Percentiles rank a stretch among this genome's conserved stretches.
Conservation (phyloP, 441 rosid species). For the Geranium incanum region DNA sequence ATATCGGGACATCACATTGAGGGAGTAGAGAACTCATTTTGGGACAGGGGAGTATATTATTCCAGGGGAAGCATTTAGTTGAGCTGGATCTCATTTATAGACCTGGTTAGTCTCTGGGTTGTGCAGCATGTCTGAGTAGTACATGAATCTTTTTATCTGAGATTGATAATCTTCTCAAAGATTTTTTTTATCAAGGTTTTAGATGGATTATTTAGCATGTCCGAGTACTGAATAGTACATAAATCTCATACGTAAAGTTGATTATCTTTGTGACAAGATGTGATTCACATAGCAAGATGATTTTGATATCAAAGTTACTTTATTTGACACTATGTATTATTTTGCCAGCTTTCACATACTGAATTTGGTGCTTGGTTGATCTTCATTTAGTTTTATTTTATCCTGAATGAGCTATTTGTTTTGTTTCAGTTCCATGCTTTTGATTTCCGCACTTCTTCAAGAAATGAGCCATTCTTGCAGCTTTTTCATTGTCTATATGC, state of each 20-base stretch:
- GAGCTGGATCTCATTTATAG: too few relatives aligned
- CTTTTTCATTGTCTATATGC: conserved; percentile 91
- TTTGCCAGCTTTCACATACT: neutral
- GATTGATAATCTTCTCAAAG: too few relatives aligned
- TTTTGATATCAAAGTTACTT: conserved; percentile 5
- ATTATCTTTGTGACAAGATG: conserved; percentile 3
- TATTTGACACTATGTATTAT: neutral
- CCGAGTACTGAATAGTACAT: neutral
- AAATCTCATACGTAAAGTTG: neutral
- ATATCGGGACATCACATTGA: too few relatives aligned
- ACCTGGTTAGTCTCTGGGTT: too few relatives aligned
- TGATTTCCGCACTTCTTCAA: conserved; percentile 87
- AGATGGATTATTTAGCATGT: neutral
- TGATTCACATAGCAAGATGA: conserved; percentile 9
- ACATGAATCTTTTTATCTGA: too few relatives aligned
- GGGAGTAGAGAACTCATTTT: too few relatives aligned
- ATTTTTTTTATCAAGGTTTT: too few relatives aligned
- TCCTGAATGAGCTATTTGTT: conserved; percentile 24
- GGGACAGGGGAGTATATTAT: too few relatives aligned
- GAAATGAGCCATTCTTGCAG: conserved; percentile 97
- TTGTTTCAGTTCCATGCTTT: conserved; percentile 73
- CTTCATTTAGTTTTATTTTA: neutral
- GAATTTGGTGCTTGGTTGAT: neutral
- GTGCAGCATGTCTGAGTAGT: too few relatives aligned
- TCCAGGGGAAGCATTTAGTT: too few relatives aligned